Conservation (phyloP, 106 monocot genomes). For the Dendrobium nobile region DNA sequence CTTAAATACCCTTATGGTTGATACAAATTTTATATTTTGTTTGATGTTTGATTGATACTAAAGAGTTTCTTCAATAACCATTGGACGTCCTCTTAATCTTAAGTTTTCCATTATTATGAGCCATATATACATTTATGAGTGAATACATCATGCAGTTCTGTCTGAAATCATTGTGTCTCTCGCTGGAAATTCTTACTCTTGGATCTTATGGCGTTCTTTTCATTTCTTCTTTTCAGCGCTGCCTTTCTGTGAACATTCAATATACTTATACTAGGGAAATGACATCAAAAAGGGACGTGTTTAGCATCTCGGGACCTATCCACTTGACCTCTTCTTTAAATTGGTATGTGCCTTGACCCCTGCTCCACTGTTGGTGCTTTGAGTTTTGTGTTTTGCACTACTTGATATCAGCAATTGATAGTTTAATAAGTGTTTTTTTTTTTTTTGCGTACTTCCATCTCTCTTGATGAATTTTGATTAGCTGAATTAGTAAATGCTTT, state of each 20-base stretch:
- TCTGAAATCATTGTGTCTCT: neutral
- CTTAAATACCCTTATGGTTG: neutral
- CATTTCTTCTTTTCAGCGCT: neutral
- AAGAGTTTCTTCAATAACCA: neutral
- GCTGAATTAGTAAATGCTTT: neutral
- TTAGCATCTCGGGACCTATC: slow-evolving; percentile 46
- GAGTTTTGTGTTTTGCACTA: neutral
- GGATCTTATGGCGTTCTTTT: neutral
- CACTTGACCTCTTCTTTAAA: slow-evolving; percentile 48
- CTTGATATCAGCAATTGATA: neutral
- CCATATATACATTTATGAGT: neutral
- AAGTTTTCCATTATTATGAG: neutral
- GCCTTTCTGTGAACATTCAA: neutral
- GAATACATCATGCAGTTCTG: neutral
- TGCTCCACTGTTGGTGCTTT: neutral
- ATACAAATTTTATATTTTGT: neutral
- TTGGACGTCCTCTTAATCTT: neutral
- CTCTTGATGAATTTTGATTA: neutral
- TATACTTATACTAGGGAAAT: slow-evolving; percentile 5
- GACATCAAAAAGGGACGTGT: slow-evolving; percentile 46
- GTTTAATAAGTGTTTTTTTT: neutral
- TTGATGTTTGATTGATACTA: neutral
- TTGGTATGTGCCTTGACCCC: slow-evolving; percentile 32
- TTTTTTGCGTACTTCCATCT: neutral
- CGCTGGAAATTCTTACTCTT: neutral